phyloP scores from a whole-genome alignment of 2,329 filamentous ascomycete species.

The Stenocarpella maydis region DNA sequence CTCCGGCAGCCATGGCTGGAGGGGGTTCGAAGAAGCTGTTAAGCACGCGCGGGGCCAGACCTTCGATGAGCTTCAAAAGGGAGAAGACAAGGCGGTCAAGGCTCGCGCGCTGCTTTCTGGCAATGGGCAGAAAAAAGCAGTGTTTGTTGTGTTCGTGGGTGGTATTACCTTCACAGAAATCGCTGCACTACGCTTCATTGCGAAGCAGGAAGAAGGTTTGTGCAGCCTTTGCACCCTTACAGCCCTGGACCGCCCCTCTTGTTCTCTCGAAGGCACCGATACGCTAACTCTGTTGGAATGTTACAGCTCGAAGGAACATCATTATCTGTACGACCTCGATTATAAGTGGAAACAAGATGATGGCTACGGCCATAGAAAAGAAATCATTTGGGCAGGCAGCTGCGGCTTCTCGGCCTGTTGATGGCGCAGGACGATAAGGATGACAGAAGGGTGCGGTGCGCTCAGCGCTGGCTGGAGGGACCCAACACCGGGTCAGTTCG shows the following conservation, averaged over 20 bases:
- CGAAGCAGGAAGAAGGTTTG: conserved; percentile 78
- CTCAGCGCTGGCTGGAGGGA: background rate
- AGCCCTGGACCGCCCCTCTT: background rate
- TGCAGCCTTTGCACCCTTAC: conserved; percentile 3
- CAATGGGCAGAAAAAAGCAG: conserved; percentile 77
- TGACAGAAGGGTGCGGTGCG: background rate
- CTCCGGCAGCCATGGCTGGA: conserved; percentile 80
- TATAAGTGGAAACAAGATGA: conserved; percentile 87
- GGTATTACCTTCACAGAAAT: conserved; percentile 97
- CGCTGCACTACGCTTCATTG: conserved; percentile 90
- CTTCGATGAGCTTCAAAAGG: conserved; percentile 91
- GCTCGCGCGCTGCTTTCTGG: conserved; percentile 85
- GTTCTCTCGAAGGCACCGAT: background rate
- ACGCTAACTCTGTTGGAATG: conserved; percentile 26
- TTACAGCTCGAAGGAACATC: conserved; percentile 76
- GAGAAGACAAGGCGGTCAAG: conserved; percentile 90
- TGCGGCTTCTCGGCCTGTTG: conserved; percentile 38
- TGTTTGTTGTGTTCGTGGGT: conserved; percentile 97
- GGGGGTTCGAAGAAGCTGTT: conserved; percentile 90
- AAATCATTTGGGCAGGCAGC: conserved; percentile 63
- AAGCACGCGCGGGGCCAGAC: conserved; percentile 88
- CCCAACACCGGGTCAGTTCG: background rate
- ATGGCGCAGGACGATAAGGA: conserved; percentile 15
- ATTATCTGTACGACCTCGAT: conserved; percentile 94
- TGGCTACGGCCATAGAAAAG: conserved; percentile 84